Evolutionary conservation across 257 asterid species (phyloP), one percentile per base, ranked within the genome.

Genomic region (Cordia subcordata): DNA sequence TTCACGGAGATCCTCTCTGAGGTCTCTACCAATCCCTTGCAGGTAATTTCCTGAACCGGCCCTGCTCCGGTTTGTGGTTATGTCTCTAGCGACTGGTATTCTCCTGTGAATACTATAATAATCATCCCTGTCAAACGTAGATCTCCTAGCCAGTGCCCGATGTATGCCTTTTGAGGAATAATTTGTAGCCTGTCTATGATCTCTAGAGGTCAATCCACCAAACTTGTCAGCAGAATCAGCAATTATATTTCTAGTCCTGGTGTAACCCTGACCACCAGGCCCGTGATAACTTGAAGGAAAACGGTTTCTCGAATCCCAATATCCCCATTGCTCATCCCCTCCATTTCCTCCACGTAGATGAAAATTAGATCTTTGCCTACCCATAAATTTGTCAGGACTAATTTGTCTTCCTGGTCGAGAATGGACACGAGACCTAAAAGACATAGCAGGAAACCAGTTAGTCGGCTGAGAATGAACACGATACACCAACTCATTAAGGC

Each of bases 261-360:
- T 45, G 64, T 58, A 64, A 39, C 57, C 61, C 37, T 68, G 87
- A 75, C 75, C 83, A 59, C 73, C 85, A 0, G 57, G 22, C 27
- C 76, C 82, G 53, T 75, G 76, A 77, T 75, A 71, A 55, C 47
- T 65, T 61, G 83, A 67, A 16, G 75, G 50, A 63, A 63, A 70
- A 32, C 76, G 83, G 66, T 68, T 57, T 77, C 79, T 88, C 0
- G 90, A 64, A 62, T 70, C 81, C 94, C 82, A 78, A 55, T 72
- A 73, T 52, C 62, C 58, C 81, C 80, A 79, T 61, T 70, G 79
- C 69, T 64, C 54, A 45, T 72, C 68, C 50, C 50, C 80, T 69
- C 68, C 82, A 62, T 69, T 81, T 68, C 82, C 76, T 67, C 68
- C 85, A 40, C 60, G 76, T 38, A 46, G 75, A 40, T 66, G 72